Conservation (phyloP, 176 grass and related monocot species). For the Echinochloa phyllopogon region DNA sequence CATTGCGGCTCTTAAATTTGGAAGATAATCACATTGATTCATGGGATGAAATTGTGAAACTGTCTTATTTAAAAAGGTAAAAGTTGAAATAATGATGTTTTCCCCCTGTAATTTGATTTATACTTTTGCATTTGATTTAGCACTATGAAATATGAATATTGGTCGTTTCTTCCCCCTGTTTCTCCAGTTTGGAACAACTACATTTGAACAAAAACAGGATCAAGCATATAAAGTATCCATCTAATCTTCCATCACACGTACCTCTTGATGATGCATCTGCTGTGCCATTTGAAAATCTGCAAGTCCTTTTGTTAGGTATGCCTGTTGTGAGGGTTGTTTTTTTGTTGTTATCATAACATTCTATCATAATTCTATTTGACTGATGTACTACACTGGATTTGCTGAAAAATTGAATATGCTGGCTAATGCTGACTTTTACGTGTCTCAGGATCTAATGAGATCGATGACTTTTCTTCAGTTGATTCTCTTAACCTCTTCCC, state of each 20-base stretch:
- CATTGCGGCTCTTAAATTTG: slow-evolving; percentile 82
- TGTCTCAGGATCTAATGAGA: slow-evolving; percentile 72
- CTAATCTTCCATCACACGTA: slow-evolving; percentile 40
- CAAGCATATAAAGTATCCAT: slow-evolving; percentile 79
- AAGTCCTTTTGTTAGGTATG: slow-evolving; percentile 88
- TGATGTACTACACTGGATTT: not conserved
- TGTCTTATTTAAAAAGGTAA: slow-evolving; percentile 88
- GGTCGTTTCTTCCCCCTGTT: slow-evolving; percentile 12
- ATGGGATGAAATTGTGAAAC: slow-evolving; percentile 92
- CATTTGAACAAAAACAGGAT: slow-evolving; percentile 94
- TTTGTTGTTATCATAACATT: slow-evolving; percentile 2
- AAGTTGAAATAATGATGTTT: not conserved
- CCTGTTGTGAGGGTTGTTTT: not conserved
- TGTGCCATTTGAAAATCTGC: slow-evolving; percentile 78
- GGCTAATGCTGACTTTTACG: slow-evolving; percentile 21
- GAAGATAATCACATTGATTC: slow-evolving; percentile 80
- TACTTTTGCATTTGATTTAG: slow-evolving; percentile 37
- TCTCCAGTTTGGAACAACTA: slow-evolving; percentile 80
- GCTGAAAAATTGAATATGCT: not conserved
- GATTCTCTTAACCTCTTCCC: slow-evolving; percentile 93
- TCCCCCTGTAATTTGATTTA: not conserved
- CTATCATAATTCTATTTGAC: not conserved
- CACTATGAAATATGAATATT: slow-evolving; percentile 30
- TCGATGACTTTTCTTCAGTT: slow-evolving; percentile 74
- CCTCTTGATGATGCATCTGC: slow-evolving; percentile 32